A percentile compares a stretch with the other conserved stretches of the same genome.
Evolutionary conservation across 805 yeast genomes (phyloP).

Genomic region (Grigorovia humatica): DNA sequence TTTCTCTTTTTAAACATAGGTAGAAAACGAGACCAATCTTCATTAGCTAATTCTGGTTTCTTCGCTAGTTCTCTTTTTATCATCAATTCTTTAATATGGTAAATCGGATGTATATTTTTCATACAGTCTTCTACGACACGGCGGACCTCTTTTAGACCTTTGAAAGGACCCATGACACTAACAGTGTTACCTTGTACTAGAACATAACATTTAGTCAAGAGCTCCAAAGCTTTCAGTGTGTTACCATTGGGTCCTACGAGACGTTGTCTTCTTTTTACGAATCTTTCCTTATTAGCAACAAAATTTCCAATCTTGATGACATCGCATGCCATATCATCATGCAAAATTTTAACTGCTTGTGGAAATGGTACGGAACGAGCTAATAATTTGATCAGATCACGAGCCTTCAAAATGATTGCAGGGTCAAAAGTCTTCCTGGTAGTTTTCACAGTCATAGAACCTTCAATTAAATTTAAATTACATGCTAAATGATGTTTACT

Average conservation of each 20-base stretch:
- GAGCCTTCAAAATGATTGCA: slow-evolving; percentile 82
- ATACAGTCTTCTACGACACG: slow-evolving; percentile 96
- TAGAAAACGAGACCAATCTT: slow-evolving; percentile 93
- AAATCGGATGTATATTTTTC: slow-evolving; percentile 95
- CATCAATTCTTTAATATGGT: slow-evolving; percentile 95
- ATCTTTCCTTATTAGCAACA: slow-evolving; percentile 85
- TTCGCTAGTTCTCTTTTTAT: slow-evolving; percentile 90
- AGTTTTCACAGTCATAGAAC: slow-evolving; percentile 94
- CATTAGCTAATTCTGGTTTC: slow-evolving; percentile 89
- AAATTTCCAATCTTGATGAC: slow-evolving; percentile 88
- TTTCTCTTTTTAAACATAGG: slow-evolving; percentile 95
- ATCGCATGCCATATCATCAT: slow-evolving; percentile 92
- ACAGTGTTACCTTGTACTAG: slow-evolving; percentile 97
- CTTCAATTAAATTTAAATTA: slow-evolving; percentile 83
- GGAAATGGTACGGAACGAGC: slow-evolving; percentile 97
- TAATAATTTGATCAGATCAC: slow-evolving; percentile 85
- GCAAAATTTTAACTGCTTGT: slow-evolving; percentile 83
- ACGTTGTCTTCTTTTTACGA: slow-evolving; percentile 91
- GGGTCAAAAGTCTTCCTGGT: slow-evolving; percentile 95
- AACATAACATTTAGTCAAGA: slow-evolving; percentile 89
- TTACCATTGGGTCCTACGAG: slow-evolving; percentile 95
- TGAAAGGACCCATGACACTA: slow-evolving; percentile 91
- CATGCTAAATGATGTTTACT: slow-evolving; percentile 71
- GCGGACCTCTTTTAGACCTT: slow-evolving; percentile 84
- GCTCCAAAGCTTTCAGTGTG: slow-evolving; percentile 88